A percentile compares a stretch with the other conserved stretches of the same genome.
Conservation (phyloP, 805 yeast species). For the Kodamaea kakaduensis region DNA sequence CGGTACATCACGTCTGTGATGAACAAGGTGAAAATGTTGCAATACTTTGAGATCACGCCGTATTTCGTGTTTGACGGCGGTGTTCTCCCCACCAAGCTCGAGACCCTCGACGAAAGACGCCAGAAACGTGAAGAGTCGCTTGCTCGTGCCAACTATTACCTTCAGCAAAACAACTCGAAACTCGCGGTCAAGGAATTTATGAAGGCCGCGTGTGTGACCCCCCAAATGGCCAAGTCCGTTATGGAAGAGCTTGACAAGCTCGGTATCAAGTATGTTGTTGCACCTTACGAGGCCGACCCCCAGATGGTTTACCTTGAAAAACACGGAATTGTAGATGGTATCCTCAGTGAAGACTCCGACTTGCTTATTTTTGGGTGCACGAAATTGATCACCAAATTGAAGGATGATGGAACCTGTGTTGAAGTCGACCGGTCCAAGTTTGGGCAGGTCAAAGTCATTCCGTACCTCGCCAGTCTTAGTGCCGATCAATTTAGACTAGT, state of each 20-base stretch:
- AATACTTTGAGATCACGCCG: constrained; percentile 67
- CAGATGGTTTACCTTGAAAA: constrained; percentile 90
- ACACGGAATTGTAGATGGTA: constrained; percentile 71
- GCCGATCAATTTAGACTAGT: constrained; percentile 62
- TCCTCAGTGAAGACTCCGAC: constrained; percentile 93
- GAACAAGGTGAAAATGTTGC: constrained; percentile 62
- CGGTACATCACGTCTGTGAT: constrained; percentile 67
- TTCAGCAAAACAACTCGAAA: constrained; percentile 50
- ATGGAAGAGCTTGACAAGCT: constrained; percentile 63
- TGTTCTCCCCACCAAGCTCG: constrained; percentile 69
- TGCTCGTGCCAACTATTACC: constrained; percentile 49
- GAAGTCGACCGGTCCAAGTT: constrained; percentile 63
- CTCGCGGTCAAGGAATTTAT: constrained; percentile 66
- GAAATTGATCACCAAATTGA: constrained; percentile 72
- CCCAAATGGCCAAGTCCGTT: constrained; percentile 84
- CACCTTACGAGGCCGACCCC: constrained; percentile 98
- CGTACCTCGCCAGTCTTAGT: constrained; percentile 48
- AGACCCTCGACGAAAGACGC: constrained; percentile 65
- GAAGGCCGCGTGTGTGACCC: constrained; percentile 82
- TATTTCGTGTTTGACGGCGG: constrained; percentile 94
- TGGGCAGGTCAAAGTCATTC: constrained; percentile 39
- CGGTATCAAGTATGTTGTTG: constrained; percentile 72
- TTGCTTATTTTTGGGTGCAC: constrained; percentile 82
- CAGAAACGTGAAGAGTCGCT: constrained; percentile 55
- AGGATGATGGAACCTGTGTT: constrained; percentile 68